Percentiles rank a stretch among this genome's conserved stretches.
These are phyloP conservation scores for Aspergillus wentii DNA, from an alignment of 495 filamentous ascomycete species.

Conservation along the genomic window DNA sequence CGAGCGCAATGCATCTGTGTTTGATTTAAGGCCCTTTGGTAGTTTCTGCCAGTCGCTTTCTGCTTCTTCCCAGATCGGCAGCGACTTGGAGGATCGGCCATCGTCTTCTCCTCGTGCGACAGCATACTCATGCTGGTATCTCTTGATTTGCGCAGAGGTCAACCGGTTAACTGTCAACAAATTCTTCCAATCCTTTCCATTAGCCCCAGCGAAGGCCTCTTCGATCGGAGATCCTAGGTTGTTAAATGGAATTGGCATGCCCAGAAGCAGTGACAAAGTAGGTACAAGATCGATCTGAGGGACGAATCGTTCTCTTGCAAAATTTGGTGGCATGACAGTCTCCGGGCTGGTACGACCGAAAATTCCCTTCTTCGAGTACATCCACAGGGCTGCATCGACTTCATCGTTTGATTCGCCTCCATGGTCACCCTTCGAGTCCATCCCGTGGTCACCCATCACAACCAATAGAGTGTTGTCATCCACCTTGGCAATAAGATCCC, in stretches of 20 bases:
- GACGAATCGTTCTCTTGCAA: slow-evolving; percentile 74
- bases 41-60: slow-evolving; percentile 38
- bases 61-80: slow-evolving; percentile 54
- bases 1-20: slow-evolving; percentile 27
- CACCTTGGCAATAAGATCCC: slow-evolving; percentile 62
- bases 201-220: slow-evolving; percentile 76
- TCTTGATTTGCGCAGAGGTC: slow-evolving; percentile 79
- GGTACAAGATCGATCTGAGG: slow-evolving; percentile 95
- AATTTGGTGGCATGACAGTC: slow-evolving; percentile 58
- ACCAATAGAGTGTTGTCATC: slow-evolving; percentile 86
- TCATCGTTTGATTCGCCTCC: slow-evolving; percentile 95
- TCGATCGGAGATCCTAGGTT: slow-evolving; percentile 94
- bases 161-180: slow-evolving; percentile 70
- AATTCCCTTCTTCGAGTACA: slow-evolving; percentile 82
- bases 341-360: slow-evolving; percentile 73
- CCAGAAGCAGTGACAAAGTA: slow-evolving; percentile 79
- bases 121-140: slow-evolving; percentile 72
- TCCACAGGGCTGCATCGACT: slow-evolving; percentile 91
- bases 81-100: slow-evolving; percentile 47
- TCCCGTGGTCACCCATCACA: slow-evolving; percentile 97
- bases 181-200: slow-evolving; percentile 65
- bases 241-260: slow-evolving; percentile 92
- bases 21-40: slow-evolving; percentile 32
- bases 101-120: slow-evolving; percentile 58
- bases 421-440: slow-evolving; percentile 96